Base-by-base conservation (phyloP, 1,284 basidiomycete species). In the Naganishia cerealis region DNA sequence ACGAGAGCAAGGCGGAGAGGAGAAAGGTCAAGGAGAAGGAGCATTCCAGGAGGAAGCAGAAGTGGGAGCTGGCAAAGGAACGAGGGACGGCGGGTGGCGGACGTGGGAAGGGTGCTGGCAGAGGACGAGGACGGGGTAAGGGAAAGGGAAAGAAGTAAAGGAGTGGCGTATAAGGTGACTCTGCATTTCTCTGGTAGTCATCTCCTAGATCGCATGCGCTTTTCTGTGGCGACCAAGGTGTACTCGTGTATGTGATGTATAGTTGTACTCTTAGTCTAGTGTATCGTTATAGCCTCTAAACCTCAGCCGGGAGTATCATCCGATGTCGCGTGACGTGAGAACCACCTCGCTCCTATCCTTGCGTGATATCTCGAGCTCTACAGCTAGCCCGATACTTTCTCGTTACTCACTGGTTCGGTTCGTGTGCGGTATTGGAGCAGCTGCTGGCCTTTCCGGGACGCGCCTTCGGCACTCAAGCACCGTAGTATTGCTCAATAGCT, bases 1-100 rank as follows among this genome's bases (percentile, higher is more conserved):
- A 80, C 75, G 80, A 81, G 74, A 80, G 77, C 5, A 78, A 78
- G 58, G 67, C 74, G 9, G 78, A 80, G 73, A 71, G 77, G 55
- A 76, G 75, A 67, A 76, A 77, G 61, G 79, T 78, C 12, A 76
- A 75, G 61, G 77, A 77, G 66, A 73, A 77, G 66, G 79, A 81
- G 53, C 73, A 73, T 42, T 72, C 73, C 50, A 74, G 77, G 70
- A 73, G 77, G 43, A 71, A 73, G 33, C 73, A 78, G 62, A 80
- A 79, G 72, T 76, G 73, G 55, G 67, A 71, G n/a, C 58, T 77
- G 48, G 78, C 78, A 15, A 75, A 77, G 73, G 77, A 78, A 69
- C 67, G 77, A 50, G 73, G 75, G 43, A 75, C 75, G 1, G 71
- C 66, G 54, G 68, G 63, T 29, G 53, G 70, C 40, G 62, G 70